Conservation (phyloP, 192 early-diverging fungal species). For the Linderina pennispora region DNA sequence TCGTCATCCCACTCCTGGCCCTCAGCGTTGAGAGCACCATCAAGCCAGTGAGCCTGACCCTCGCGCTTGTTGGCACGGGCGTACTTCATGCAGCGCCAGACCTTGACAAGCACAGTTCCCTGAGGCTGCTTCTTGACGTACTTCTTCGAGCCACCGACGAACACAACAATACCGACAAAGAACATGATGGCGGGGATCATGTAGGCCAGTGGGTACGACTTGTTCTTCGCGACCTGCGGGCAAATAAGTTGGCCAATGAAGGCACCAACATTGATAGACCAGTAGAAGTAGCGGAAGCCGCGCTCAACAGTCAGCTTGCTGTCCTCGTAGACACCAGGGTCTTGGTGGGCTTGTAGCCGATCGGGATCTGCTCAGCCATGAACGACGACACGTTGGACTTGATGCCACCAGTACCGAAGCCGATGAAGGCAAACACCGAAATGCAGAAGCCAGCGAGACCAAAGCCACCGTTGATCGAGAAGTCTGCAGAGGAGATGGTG, state of each 20-base stretch:
- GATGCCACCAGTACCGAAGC: conserved; percentile 1
- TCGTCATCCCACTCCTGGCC: conserved; percentile 52
- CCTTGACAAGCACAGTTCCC: conserved; percentile 52
- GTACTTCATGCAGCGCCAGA: conserved; percentile 41
- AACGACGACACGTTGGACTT: conserved; percentile 14
- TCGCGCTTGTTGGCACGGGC: conserved; percentile 11
- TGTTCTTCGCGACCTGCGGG: conserved; percentile 52
- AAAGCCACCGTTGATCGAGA: neutral
- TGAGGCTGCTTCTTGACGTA: conserved; percentile 53
- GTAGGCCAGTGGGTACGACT: conserved; percentile 55
- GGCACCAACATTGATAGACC: conserved; percentile 64
- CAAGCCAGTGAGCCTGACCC: conserved; percentile 16
- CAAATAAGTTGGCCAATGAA: conserved; percentile 53
- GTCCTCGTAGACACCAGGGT: conserved; percentile 20
- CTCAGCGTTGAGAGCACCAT: conserved; percentile 47
- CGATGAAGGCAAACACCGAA: conserved; percentile 2
- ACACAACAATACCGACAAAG: conserved; percentile 44
- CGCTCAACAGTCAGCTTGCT: conserved; percentile 18
- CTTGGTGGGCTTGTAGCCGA: conserved; percentile 12
- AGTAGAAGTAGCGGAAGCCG: conserved; percentile 34
- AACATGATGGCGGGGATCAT: conserved; percentile 54
- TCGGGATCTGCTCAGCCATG: conserved; percentile 15
- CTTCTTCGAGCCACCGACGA: conserved; percentile 47
- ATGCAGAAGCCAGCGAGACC: conserved; percentile 8
- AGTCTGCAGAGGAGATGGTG: conserved; percentile 9